Evolutionary conservation across 75 land plant species (phyloP).

Genomic region (Pinus taeda): DNA sequence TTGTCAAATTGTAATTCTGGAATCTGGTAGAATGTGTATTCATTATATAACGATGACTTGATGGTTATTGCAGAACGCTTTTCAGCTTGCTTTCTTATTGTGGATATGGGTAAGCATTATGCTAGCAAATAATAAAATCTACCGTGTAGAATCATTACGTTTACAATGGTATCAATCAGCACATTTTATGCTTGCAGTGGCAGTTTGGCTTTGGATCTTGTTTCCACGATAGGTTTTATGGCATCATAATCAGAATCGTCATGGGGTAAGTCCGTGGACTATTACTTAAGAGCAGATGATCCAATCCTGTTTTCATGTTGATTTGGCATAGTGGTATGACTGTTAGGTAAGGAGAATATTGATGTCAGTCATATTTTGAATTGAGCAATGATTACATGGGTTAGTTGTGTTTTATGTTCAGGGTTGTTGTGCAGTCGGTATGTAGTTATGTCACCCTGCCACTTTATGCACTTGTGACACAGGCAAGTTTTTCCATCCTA

Average conservation of each 20-base stretch:
- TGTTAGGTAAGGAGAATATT: too few relatives aligned
- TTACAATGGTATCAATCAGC: background rate
- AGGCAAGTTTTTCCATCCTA: slow-evolving; percentile 24
- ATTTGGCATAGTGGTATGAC: background rate
- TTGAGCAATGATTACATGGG: too few relatives aligned
- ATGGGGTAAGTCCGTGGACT: slow-evolving; percentile 15
- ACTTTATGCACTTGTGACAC: slow-evolving; percentile 79
- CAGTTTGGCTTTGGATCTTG: slow-evolving; percentile 35
- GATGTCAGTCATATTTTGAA: background rate
- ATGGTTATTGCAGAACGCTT: slow-evolving; percentile 47
- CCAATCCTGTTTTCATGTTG: too few relatives aligned
- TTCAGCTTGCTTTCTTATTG: slow-evolving; percentile 64
- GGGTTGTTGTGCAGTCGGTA: slow-evolving; percentile 50
- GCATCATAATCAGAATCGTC: slow-evolving; percentile 17
- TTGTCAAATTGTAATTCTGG: too few relatives aligned
- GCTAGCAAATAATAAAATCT: too few relatives aligned
- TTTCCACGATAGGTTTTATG: slow-evolving; percentile 14
- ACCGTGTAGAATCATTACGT: background rate
- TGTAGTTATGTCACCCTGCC: slow-evolving; percentile 75
- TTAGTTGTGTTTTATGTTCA: background rate
- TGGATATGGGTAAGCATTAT: slow-evolving; percentile 55
- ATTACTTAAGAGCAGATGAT: background rate
- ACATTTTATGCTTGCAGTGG: slow-evolving; percentile 10
- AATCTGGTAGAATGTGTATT: too few relatives aligned
- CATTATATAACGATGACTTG: background rate